A percentile compares a stretch with the other conserved stretches of the same genome.
Evolutionary conservation across 352 stramenopile genomes (phyloP).

Genomic region (Phytophthora pini): DNA sequence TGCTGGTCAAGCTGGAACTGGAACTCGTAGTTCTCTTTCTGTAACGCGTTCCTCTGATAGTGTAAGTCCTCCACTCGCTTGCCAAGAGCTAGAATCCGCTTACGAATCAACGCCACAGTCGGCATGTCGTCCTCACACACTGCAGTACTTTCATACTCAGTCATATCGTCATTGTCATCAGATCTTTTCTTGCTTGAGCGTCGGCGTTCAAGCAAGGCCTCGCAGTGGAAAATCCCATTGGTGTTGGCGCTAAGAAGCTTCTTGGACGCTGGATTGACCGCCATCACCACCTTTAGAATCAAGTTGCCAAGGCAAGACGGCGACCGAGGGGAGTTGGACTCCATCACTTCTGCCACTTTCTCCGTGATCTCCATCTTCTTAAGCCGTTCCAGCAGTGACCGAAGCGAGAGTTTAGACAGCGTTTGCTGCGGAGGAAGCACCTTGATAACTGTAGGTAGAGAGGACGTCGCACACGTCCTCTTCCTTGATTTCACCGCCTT

Average conservation of each 20-base stretch:
- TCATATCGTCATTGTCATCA: slow-evolving; percentile 25
- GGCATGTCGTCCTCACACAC: slow-evolving; percentile 26
- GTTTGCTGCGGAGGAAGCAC: slow-evolving; percentile 41
- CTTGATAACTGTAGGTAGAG: slow-evolving; percentile 54
- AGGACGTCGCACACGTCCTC: slow-evolving; percentile 13
- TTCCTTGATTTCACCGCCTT: slow-evolving; percentile 35
- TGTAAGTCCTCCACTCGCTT: slow-evolving; percentile 76
- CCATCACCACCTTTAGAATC: slow-evolving; percentile 49
- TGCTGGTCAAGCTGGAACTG: slow-evolving; percentile 75
- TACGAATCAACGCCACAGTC: slow-evolving; percentile 53
- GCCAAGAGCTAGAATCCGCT: slow-evolving; percentile 63
- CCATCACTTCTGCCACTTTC: slow-evolving; percentile 43
- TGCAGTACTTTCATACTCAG: slow-evolving; percentile 29
- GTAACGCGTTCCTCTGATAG: slow-evolving; percentile 71
- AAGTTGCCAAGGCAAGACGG: slow-evolving; percentile 41
- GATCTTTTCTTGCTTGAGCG: slow-evolving; percentile 11
- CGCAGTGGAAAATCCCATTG: slow-evolving; percentile 54
- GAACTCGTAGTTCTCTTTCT: slow-evolving; percentile 81
- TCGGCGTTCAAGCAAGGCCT: slow-evolving; percentile 55
- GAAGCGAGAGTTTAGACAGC: slow-evolving; percentile 39
- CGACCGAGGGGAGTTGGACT: slow-evolving; percentile 10
- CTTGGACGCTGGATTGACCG: slow-evolving; percentile 50
- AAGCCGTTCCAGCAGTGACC: slow-evolving; percentile 46
- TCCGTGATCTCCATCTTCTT: slow-evolving; percentile 37
- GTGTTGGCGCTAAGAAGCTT: slow-evolving; percentile 52